Base-by-base conservation (phyloP, 169 alveolate genomes). In the Nephromyces sp. region DNA sequence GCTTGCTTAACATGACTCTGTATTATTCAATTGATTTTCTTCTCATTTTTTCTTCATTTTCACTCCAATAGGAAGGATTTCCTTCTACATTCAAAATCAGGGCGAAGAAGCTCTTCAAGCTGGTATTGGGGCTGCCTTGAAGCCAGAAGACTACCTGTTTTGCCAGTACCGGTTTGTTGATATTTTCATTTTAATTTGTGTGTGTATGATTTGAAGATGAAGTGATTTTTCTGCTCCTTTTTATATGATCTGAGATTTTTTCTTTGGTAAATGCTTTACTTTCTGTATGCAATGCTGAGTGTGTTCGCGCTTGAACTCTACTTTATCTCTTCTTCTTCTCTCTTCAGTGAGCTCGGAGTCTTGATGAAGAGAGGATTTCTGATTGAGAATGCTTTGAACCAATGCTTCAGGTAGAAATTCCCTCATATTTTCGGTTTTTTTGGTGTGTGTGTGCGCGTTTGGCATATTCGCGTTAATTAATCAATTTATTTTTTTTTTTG, bases 91-190 rank as follows among this genome's bases (percentile, higher is more conserved):
- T 92, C 92, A 95, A 63, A 87, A 90, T 68, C 82, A 85, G 27
- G 99, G 99, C 24, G 99, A 95, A 83, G 97, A 93, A 70, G 98
- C 98, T 4, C 85, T 93, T 6, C 95, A 92, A 30, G 89, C 89
- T 15, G 99, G 96, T 0, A 68, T 72, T 1, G 75, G 63, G 1
- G 89, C 95, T 5, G 98, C 96, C 3, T 79, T 94, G 8, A 62
- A 85, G 22, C 82, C 71, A 3, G 86, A 89, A 33, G 98, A 94
- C 76, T 85, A 88, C 73, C 71, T 93, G 21, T 93, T 84, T 76
- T 93, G 96, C 52, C 94, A 94, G 78, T 94, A 94, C 79, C 75
- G 98, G 57, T n/a, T 15, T n/a, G n/a, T n/a, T n/a, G n/a, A n/a
- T n/a, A n/a, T n/a, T n/a, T n/a, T n/a, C n/a, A n/a, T n/a, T n/a